These are phyloP conservation scores for Cetradonia linearis DNA, from an alignment of 495 filamentous ascomycete genomes.

Conservation along the genomic window DNA sequence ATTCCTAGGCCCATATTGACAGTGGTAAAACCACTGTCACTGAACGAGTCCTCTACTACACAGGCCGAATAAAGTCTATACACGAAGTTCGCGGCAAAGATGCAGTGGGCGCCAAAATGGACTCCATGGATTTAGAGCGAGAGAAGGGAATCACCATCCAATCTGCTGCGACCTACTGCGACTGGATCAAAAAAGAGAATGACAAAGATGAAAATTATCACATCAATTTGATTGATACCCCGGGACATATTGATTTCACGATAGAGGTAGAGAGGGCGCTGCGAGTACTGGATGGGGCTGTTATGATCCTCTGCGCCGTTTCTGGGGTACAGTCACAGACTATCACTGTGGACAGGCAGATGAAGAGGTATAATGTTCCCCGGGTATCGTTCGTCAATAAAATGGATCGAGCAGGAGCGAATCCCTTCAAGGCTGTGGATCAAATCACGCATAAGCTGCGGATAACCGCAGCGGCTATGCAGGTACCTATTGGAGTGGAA, in stretches of 20 bases:
- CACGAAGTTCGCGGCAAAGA: slow-evolving; percentile 97
- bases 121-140: slow-evolving; percentile 95
- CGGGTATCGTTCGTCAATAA: slow-evolving; percentile 97
- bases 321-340: slow-evolving; percentile 97
- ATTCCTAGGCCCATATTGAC: slow-evolving; percentile 83
- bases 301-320: slow-evolving; percentile 97
- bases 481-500: slow-evolving; percentile 90
- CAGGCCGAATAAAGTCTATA: slow-evolving; percentile 89
- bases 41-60: slow-evolving; percentile 97
- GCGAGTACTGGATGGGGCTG: slow-evolving; percentile 90
- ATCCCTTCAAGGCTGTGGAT: slow-evolving; percentile 94
- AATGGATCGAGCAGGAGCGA: slow-evolving; percentile 99
- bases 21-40: slow-evolving; percentile 97
- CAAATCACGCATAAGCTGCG: slow-evolving; percentile 94
- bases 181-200: slow-evolving; percentile 82
- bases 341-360: slow-evolving; percentile 96
- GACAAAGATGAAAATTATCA: slow-evolving; percentile 83
- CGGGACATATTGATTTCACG: slow-evolving; percentile 98
- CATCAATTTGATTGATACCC: slow-evolving; percentile 97
- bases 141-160: neutral
- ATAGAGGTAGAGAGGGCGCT: slow-evolving; percentile 97
- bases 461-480: slow-evolving; percentile 83
- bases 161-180: slow-evolving; percentile 52
- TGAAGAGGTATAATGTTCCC: slow-evolving; percentile 95
- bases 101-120: slow-evolving; percentile 97